Base-by-base conservation (phyloP, 2,329 filamentous ascomycete genomes). In the Arthrobotrys sphaeroides region DNA sequence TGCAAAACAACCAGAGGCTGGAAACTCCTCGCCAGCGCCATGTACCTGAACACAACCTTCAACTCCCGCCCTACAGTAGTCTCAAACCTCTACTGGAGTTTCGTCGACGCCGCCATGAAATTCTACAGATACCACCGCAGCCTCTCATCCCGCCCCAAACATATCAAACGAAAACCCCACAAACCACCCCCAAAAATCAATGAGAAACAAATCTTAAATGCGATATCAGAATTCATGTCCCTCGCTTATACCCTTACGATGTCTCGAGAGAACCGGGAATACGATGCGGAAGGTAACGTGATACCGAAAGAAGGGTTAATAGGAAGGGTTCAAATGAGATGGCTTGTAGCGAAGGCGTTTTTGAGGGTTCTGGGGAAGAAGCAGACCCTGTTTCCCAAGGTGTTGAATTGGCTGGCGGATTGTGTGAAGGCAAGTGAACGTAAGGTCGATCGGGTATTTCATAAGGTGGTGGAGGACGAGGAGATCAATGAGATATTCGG, bases 11-110 rank as follows among this genome's bases (percentile, higher is more conserved):
- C 1, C 26, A 78, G 77, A 79, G 84, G 89, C 2, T 93, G 98
- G 84, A 94, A 93, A 81, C 89, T 95, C 61, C 92, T 96, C 81
- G 90, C 93, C 60, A 91, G 95, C 79, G 85, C 88, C 57, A 94
- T 96, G 89, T 91, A 93, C 81, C 90, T 92, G 79, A 93, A 96
- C 81, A 91, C 91, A 3, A 83, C 85, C 2, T 90, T 94, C 84
- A 98, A 98, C 83, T 87, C 89, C 2, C 81, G 87, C 5, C 78
- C 81, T 2, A 91, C 89, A 0, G 90, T 95, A 10, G 84, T 94
- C 3, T 82, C 83, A n/a, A 96, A 95, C 78, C 84, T 97, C 2
- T 88, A 90, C 79, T 86, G 86, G n/a, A 89, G 89, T 31, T 94
- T 97, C 79, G 80, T 85, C 16, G 92, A 96, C 81, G 89, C 91